Evolutionary conservation across 2,329 filamentous ascomycete genomes (phyloP), one percentile per base, ranked within the genome.

Genomic region (Xylariales sp.): DNA sequence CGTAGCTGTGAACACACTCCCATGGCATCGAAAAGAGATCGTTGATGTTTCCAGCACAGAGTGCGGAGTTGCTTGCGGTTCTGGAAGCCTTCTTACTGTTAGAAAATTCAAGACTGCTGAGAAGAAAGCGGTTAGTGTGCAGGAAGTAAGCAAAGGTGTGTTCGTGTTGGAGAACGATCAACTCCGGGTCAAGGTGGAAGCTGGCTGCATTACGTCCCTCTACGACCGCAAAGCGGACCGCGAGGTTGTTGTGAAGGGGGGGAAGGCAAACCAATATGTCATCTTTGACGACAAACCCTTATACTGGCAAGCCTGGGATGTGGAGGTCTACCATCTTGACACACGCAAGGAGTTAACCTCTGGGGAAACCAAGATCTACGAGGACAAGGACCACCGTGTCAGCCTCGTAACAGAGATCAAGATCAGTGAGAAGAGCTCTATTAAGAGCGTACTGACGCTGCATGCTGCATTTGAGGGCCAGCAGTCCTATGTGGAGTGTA

Each of bases 271-370:
- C 49, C 89, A 96, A 57, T 79, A 93, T 35, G 90, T 97, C 47
- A 81, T 97, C 17, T 97, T 94, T 54, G 93, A 98, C 55, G 93
- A 98, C 65, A 96, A 97, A 65, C 90, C 90, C 16, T 75, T 96
- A 17, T 95, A 94, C 68, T 97, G 89, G 90, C 88, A 96, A 64
- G 90, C 89, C 3, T 95, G 91, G 90, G 91, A 98, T 60, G 91
- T 97, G 5, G 93, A 98, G 62, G 90, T 97, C 19, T 98, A 84
- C 66, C 93, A 98, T 54, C 76, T 97, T 18, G 81, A 94, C 39
- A 93, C 89, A 2, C 81, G 89, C 40, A 78, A 85, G 57, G 85
- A 91, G 57, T 72, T 98, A 12, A 57, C 74, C 5, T 76, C 81
- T 14, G 74, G 77, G 45, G 72, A 80, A 48, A 88, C 87, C 11